Evolutionary conservation across 1,139 yeast species (phyloP).

Genomic region (Kazachstania sp.): DNA sequence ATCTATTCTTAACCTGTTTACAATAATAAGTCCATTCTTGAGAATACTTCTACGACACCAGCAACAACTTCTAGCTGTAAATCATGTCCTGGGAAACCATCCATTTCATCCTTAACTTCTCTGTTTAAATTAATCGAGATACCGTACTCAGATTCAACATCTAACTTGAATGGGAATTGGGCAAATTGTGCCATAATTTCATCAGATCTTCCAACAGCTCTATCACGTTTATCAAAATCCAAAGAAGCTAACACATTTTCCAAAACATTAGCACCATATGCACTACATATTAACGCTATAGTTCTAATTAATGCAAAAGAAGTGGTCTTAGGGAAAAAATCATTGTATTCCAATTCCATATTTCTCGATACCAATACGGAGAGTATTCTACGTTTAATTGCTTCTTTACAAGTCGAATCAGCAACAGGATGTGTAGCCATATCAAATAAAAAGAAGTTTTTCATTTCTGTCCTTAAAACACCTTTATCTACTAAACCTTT

Average conservation of each 20-base stretch:
- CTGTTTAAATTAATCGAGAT: constrained; percentile 68
- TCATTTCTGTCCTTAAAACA: constrained; percentile 89
- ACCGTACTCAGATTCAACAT: constrained; percentile 53
- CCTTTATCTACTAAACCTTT: constrained; percentile 98
- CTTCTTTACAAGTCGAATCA: constrained; percentile 76
- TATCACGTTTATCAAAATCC: constrained; percentile 84
- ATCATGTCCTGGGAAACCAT: constrained; percentile 46
- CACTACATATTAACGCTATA: constrained; percentile 74
- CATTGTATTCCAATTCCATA: constrained; percentile 38
- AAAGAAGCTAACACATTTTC: constrained; percentile 78
- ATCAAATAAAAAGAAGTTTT: constrained; percentile 86
- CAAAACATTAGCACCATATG: constrained; percentile 92
- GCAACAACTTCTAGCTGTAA: constrained; percentile 83
- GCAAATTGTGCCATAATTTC: constrained; percentile 75
- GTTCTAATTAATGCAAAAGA: constrained; percentile 70
- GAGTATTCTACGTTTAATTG: constrained; percentile 62
- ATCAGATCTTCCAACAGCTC: constrained; percentile 88
- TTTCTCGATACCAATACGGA: constrained; percentile 65
- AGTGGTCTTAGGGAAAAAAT: constrained; percentile 60
- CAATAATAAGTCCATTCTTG: constrained; percentile 41
- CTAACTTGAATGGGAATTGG: constrained; percentile 70
- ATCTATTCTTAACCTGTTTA: constrained; percentile 1
- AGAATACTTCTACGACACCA: constrained; percentile 56
- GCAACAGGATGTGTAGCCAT: constrained; percentile 98
- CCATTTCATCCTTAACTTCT: constrained; percentile 62